A percentile compares a stretch with the other conserved stretches of the same genome.
phyloP scores from a whole-genome alignment of 305 asterid species.

The Fraxinus xanthoxyloides region DNA sequence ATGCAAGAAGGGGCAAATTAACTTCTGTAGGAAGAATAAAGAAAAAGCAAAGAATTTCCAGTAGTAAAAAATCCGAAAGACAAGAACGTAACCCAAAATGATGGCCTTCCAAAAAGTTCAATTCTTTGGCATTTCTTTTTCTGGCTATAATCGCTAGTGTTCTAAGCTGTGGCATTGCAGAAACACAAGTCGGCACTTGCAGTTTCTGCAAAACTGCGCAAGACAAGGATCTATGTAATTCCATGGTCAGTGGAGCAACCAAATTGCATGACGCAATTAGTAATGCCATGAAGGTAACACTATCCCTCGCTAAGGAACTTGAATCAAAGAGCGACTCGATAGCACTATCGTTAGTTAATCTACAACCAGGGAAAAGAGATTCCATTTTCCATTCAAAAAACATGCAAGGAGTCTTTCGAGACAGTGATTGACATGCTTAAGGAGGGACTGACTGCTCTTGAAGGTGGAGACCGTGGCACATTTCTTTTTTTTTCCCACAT shows the following conservation, averaged over 20 bases:
- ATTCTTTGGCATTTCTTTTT: slow-evolving; percentile 20
- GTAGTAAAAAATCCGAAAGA: no score
- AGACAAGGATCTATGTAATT: slow-evolving; percentile 19
- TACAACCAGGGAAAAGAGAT: neutral
- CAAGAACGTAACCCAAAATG: neutral
- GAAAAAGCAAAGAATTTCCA: neutral
- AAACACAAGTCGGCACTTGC: neutral
- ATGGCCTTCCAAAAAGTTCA: slow-evolving; percentile 16
- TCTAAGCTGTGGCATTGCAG: neutral
- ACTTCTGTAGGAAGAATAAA: neutral
- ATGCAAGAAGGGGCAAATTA: no score
- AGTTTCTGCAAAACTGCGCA: slow-evolving; percentile 16
- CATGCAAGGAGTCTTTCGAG: slow-evolving; percentile 18
- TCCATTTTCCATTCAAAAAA: neutral
- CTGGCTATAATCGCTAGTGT: slow-evolving; percentile 2
- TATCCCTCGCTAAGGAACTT: slow-evolving; percentile 6
- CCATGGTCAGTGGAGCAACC: slow-evolving; percentile 22
- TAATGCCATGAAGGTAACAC: slow-evolving; percentile 3
- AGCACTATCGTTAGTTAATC: neutral
- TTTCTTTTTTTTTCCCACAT: no score
- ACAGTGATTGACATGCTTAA: slow-evolving; percentile 5
- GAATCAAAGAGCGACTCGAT: neutral
- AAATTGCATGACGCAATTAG: slow-evolving; percentile 19
- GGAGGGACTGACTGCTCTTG: neutral
- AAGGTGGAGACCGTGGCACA: slow-evolving; percentile 7